Evolutionary conservation across 495 filamentous ascomycete species (phyloP).

Genomic region (Lophiotrema nucula): DNA sequence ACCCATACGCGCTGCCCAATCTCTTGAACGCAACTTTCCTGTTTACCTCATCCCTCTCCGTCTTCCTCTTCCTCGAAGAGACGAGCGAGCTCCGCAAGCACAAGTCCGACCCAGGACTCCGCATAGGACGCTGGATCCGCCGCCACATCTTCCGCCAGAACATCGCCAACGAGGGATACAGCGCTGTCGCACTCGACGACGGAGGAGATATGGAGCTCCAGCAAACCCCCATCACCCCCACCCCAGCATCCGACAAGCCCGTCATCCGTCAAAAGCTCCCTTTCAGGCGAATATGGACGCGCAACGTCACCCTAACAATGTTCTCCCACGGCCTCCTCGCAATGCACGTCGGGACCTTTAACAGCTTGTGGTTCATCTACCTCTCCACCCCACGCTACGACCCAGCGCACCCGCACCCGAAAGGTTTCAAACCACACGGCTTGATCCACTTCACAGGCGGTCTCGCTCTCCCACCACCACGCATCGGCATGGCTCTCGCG

Average conservation of each 20-base stretch:
- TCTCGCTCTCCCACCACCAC: slow-evolving; percentile 64
- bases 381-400: slow-evolving; percentile 61
- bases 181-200: slow-evolving; percentile 19
- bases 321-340: slow-evolving; percentile 64
- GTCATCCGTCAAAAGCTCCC: slow-evolving; percentile 49
- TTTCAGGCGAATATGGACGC: slow-evolving; percentile 64
- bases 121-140: slow-evolving; percentile 25
- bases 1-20: slow-evolving; percentile 75
- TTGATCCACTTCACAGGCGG: slow-evolving; percentile 71
- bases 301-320: slow-evolving; percentile 60
- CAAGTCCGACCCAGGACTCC: slow-evolving; percentile 26
- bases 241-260: slow-evolving; percentile 27
- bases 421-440: slow-evolving; percentile 41
- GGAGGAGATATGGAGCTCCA: slow-evolving; percentile 21
- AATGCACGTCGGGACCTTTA: slow-evolving; percentile 75
- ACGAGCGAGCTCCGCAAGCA: slow-evolving; percentile 42
- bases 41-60: slow-evolving; percentile 50
- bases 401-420: slow-evolving; percentile 43
- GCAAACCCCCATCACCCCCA: slow-evolving; percentile 25
- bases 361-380: slow-evolving; percentile 70
- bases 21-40: slow-evolving; percentile 70
- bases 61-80: slow-evolving; percentile 70
- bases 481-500: slow-evolving; percentile 67
- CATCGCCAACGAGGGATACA: slow-evolving; percentile 14
- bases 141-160: slow-evolving; percentile 18